These are phyloP conservation scores for Leptographium wingfieldii DNA, from an alignment of 2,329 filamentous ascomycete species.

Conservation along the genomic window DNA sequence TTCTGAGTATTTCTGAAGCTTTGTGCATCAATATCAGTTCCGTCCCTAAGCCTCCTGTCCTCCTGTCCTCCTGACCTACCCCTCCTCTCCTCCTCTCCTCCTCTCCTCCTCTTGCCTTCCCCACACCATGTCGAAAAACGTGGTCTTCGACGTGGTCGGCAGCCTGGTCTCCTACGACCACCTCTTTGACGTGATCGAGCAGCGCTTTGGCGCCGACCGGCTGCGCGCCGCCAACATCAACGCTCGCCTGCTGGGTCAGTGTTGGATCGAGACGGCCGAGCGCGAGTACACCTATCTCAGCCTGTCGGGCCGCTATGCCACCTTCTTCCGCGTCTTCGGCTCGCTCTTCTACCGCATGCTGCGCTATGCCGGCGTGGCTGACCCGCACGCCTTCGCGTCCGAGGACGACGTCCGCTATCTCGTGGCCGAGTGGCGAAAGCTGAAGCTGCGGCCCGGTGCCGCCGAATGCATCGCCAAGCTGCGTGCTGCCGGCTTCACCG, in stretches of 20 bases:
- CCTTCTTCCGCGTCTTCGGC: constrained; percentile 25
- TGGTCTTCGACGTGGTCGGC: constrained; percentile 35
- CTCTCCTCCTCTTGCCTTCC: background rate
- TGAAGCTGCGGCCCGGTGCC: constrained; percentile 22
- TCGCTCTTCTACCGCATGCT: constrained; percentile 32
- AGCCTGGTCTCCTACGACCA: constrained; percentile 29
- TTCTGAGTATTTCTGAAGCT: no score
- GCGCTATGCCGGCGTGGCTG: constrained; percentile 23
- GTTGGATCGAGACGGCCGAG: constrained; percentile 31
- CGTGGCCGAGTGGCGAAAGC: constrained; percentile 21
- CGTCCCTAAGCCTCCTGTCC: no score
- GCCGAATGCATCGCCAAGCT: constrained; percentile 27
- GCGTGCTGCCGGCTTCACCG: constrained; percentile 30
- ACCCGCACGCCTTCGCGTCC: constrained; percentile 25
- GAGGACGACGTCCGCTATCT: constrained; percentile 26
- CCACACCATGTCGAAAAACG: constrained; percentile 20
- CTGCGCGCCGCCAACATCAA: constrained; percentile 23
- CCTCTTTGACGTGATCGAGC: constrained; percentile 25
- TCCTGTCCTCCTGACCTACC: no score
- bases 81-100: background rate
- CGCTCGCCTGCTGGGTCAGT: constrained; percentile 26
- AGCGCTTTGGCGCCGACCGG: constrained; percentile 22
- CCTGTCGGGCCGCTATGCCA: constrained; percentile 25
- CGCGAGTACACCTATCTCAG: constrained; percentile 33
- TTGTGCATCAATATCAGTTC: background rate